Conservation (phyloP, 352 stramenopile species). For the Phytophthora cajani region DNA sequence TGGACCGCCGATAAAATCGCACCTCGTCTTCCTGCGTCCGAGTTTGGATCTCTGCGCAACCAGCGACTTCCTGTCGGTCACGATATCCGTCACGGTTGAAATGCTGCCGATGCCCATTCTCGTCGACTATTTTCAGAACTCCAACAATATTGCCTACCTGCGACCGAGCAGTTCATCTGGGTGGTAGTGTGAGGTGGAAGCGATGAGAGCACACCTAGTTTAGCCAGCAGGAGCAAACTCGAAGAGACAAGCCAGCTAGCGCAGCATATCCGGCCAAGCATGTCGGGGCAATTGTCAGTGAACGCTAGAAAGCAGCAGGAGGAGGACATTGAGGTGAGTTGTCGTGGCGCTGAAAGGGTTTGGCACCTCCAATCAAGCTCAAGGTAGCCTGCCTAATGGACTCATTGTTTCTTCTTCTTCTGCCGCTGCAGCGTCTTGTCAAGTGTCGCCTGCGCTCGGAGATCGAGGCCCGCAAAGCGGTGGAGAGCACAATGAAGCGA, state of each 20-base stretch:
- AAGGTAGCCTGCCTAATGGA: not conserved
- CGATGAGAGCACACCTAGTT: slow-evolving; percentile 16
- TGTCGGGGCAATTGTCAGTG: slow-evolving; percentile 38
- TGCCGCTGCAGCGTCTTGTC: slow-evolving; percentile 54
- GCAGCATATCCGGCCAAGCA: slow-evolving; percentile 8
- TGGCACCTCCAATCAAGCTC: not conserved
- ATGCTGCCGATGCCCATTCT: not conserved
- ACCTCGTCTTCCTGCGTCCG: slow-evolving; percentile 92
- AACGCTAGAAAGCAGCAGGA: slow-evolving; percentile 67
- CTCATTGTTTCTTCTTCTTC: not conserved
- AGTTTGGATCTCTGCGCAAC: not conserved
- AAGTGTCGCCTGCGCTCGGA: slow-evolving; percentile 82
- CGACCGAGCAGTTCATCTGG: not conserved
- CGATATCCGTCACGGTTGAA: not conserved
- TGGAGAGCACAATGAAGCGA: slow-evolving; percentile 77
- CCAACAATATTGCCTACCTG: too few species aligned
- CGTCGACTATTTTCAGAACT: slow-evolving; percentile 30
- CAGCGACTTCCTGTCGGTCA: slow-evolving; percentile 47
- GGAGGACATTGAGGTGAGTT: slow-evolving; percentile 62
- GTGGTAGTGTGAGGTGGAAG: not conserved
- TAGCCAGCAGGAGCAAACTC: slow-evolving; percentile 1
- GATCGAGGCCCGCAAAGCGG: slow-evolving; percentile 74
- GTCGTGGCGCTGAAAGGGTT: not conserved
- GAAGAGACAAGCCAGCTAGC: not conserved
- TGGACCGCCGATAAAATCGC: slow-evolving; percentile 21